Evolutionary conservation across 345 rosid genomes (phyloP).

Genomic region (Bretschneidera sinensis): DNA sequence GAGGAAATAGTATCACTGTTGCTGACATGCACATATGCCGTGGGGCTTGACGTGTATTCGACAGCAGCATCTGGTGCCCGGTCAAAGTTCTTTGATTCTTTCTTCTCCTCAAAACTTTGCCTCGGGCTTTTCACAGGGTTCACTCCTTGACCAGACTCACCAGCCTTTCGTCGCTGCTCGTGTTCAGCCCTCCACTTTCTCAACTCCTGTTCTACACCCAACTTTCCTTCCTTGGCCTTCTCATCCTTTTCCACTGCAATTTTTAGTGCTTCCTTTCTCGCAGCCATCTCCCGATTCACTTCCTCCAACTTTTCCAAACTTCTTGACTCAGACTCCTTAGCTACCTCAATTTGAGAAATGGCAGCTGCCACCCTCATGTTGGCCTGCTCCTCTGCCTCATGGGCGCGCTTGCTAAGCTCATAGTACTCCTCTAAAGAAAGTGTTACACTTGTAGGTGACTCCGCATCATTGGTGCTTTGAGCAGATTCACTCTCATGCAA

Average conservation of each 20-base stretch:
- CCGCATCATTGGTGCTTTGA: slow-evolving; percentile 27
- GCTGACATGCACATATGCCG: slow-evolving; percentile 19
- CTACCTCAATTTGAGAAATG: slow-evolving; percentile 61
- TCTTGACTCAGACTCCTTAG: slow-evolving; percentile 58
- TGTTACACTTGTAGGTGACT: slow-evolving; percentile 52
- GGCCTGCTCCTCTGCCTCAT: slow-evolving; percentile 76
- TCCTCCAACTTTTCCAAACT: slow-evolving; percentile 57
- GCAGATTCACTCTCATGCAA: slow-evolving; percentile 75
- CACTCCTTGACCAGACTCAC: slow-evolving; percentile 35
- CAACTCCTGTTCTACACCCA: slow-evolving; percentile 77
- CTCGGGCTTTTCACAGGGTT: slow-evolving; percentile 22
- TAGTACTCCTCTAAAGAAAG: slow-evolving; percentile 86
- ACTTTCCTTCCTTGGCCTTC: slow-evolving; percentile 81
- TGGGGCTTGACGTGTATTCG: slow-evolving; percentile 24
- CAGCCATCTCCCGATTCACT: slow-evolving; percentile 50
- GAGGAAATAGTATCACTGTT: slow-evolving; percentile 27
- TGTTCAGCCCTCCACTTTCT: slow-evolving; percentile 88
- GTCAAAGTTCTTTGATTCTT: slow-evolving; percentile 27
- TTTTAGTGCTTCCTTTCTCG: slow-evolving; percentile 55
- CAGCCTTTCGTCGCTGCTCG: slow-evolving; percentile 54
- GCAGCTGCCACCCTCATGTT: slow-evolving; percentile 68
- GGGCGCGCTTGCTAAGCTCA: slow-evolving; percentile 73
- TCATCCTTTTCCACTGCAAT: slow-evolving; percentile 76
- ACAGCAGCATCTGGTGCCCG: slow-evolving; percentile 12
- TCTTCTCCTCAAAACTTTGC: slow-evolving; percentile 33